phyloP scores from a whole-genome alignment of 345 rosid species.

The Citrus unshiu region DNA sequence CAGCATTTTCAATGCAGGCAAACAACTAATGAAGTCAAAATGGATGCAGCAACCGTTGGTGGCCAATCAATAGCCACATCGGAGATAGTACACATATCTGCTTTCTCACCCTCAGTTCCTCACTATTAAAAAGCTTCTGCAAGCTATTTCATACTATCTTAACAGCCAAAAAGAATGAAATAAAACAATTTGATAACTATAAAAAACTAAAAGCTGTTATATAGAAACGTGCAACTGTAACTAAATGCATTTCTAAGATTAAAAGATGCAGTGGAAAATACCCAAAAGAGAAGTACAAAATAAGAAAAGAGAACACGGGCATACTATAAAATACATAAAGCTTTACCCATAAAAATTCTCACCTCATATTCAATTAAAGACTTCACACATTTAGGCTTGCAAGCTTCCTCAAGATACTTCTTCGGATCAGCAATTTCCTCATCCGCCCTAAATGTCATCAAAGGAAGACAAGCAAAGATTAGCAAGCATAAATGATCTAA shows the following conservation, averaged over 20 bases:
- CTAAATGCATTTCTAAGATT: neutral
- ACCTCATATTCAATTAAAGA: conserved; percentile 47
- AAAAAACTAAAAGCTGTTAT: neutral
- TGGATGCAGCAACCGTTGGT: neutral
- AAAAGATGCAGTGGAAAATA: neutral
- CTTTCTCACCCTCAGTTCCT: conserved; percentile 3
- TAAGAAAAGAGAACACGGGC: neutral
- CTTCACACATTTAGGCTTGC: conserved; percentile 53
- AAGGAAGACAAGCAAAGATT: neutral
- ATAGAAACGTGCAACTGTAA: neutral
- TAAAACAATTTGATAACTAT: neutral
- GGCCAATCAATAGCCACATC: neutral
- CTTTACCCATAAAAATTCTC: neutral
- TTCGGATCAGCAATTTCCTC: conserved; percentile 50
- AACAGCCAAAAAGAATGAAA: neutral
- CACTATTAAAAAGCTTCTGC: neutral
- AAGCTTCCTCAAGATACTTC: conserved; percentile 50
- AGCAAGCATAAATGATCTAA: neutral
- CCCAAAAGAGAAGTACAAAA: neutral
- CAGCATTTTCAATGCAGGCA: neutral
- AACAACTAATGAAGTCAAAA: neutral
- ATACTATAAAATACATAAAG: neutral
- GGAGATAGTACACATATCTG: neutral
- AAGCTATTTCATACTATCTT: neutral
- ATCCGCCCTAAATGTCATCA: conserved; percentile 41